Base-by-base conservation (phyloP, 768 basidiomycete genomes). In the Rhizopogon vulgaris region DNA sequence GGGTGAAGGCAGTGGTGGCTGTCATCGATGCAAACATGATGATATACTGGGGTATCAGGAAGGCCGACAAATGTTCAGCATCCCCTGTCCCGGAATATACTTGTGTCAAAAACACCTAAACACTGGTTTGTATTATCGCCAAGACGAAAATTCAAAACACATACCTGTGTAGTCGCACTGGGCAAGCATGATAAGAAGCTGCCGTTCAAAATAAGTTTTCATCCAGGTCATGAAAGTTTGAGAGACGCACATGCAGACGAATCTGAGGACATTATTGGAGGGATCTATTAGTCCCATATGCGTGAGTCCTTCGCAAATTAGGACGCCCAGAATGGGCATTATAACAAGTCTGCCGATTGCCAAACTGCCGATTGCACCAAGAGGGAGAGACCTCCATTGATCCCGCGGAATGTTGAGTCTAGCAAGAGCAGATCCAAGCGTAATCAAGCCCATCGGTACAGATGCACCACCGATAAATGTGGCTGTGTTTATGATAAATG, bases 41-140 rank as follows among this genome's bases (percentile, higher is more conserved):
- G 12, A 65, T 51, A 53, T 75, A 77, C 56, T 75, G 85, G 11
- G 82, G 83, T 34, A 86, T 79, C 41, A 87, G 69, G 60, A 85
- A 85, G 5, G 78, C 71, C 1, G 82, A 72, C 4, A 86, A 65
- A 57, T 84, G 77, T 43, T 83, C 81, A 5, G 83, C 80, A 27
- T 69, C 73, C 25, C 86, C 85, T 1, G 81, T 83, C 2, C 79
- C 82, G 41, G 82, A 84, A 59, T 83, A 79, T 8, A 83, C 77
- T 58, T 87, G 83, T 1, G 83, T 85, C 36, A 86, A 65, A 51
- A 76, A 77, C 0, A 85, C 83, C 77, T 85, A 56, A 34, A 47
- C 22, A 36, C 27, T 25, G 3, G 38, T 47, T 15, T 47, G 22
- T 39, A 14, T 3, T 37, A 25, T 36, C 3, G 17, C 39, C 27